Evolutionary conservation across 768 basidiomycete genomes (phyloP), one percentile per base, ranked within the genome.

Genomic region (Pulveroboletus sp.): DNA sequence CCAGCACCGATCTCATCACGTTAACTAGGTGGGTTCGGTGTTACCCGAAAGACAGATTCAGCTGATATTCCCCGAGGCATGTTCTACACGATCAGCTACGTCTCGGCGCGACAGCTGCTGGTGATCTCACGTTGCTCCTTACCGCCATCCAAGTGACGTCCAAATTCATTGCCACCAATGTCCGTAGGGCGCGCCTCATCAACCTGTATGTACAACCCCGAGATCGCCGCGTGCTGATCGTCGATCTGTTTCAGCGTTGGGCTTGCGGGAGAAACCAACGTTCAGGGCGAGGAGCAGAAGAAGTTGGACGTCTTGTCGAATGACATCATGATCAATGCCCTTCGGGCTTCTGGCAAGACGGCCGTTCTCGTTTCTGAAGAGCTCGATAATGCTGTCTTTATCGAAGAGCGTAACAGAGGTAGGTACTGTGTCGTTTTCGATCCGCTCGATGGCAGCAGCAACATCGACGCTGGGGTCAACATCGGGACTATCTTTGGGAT

Each of bases 221-320:
- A 16, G 22, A 34, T 19, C 2, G 2, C 35, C 31, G 17, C 31
- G 23, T 27, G 32, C 51, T 54, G 19, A 51, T 40, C 34, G 4
- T 35, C 12, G 27, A 17, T 31, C 43, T 22, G n/a, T 27, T 26
- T 42, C 62, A 95, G 93, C n/a, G 87, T 99, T 57, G 96, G 96
- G 27, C 78, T 95, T 19, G 96, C 96, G 14, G 96, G 96, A 14
- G 93, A 94, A 64, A 89, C 89, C 23, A 99, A 99, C 65, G 86
- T 94, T 8, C 92, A 94, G 71, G 96, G 96, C 19, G 96, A 98
- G 69, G 96, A 98, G 64, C 96, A 99, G 78, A 99, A 99, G 79
- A 99, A 99, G 73, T 79, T 99, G 45, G 94, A 96, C 63, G 86
- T 96, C n/a, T 76, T 96, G 27, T 89, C 93, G 13, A 97, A 99